Evolutionary conservation across 2,329 filamentous ascomycete species (phyloP).

Genomic region (Neonectria sp.): DNA sequence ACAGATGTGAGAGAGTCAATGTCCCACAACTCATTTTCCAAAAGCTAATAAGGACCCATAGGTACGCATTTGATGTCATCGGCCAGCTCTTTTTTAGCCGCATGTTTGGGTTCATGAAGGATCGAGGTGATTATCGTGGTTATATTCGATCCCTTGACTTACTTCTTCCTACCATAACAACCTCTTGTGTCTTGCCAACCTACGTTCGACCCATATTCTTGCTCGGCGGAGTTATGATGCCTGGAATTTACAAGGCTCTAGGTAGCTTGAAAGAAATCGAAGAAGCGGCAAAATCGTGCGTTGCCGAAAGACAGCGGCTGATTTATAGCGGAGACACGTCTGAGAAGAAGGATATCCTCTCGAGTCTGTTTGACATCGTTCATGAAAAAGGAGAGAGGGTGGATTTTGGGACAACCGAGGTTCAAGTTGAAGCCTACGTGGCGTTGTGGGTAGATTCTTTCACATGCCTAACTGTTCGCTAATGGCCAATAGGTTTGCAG

Average conservation of each 20-base stretch:
- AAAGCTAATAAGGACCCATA: neutral
- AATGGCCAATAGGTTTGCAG: neutral
- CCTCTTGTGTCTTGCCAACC: neutral
- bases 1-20: conserved; percentile 1
- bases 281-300: neutral
- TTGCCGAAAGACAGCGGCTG: neutral
- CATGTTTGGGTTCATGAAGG: conserved; percentile 26
- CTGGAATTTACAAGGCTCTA: neutral
- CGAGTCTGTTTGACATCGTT: conserved; percentile 1
- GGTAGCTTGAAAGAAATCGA: neutral
- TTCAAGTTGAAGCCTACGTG: conserved; percentile 1
- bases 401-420: conserved; percentile 5
- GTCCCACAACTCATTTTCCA: too few species aligned
- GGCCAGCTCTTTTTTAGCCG: conserved; percentile 27
- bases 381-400: neutral
- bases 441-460: neutral
- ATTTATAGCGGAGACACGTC: neutral
- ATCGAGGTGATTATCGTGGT: conserved; percentile 11
- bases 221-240: neutral
- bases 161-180: neutral
- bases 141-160: conserved; percentile 20
- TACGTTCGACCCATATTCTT: neutral
- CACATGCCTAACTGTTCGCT: neutral
- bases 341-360: conserved; percentile 7
- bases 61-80: conserved; percentile 27